phyloP scores from a whole-genome alignment of 805 yeast species.

The Starmera quercuum region DNA sequence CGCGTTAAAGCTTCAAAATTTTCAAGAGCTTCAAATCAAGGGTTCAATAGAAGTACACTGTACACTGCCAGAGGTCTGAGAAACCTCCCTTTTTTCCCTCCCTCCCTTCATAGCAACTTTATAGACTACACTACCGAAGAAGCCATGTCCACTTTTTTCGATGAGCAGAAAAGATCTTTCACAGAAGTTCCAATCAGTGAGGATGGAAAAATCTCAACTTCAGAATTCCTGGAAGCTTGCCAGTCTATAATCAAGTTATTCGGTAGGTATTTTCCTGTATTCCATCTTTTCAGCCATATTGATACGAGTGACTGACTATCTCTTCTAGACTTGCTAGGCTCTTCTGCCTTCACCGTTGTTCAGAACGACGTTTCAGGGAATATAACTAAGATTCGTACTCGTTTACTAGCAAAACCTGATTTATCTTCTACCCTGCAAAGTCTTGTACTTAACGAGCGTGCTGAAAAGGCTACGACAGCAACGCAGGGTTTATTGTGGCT shows the following conservation, averaged over 20 bases:
- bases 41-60: no score
- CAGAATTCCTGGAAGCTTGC: constrained; percentile 74
- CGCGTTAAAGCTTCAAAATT: not conserved
- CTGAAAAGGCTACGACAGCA: constrained; percentile 59
- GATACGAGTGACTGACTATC: constrained; percentile 1
- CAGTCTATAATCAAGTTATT: constrained; percentile 78
- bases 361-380: constrained; percentile 87
- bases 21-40: no score
- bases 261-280: constrained; percentile 30
- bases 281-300: not conserved
- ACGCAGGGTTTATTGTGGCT: constrained; percentile 91
- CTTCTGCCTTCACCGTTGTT: constrained; percentile 78
- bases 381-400: constrained; percentile 63
- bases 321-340: constrained; percentile 59
- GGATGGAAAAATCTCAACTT: constrained; percentile 60
- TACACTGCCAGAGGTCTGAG: no score
- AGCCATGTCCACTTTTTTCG: constrained; percentile 73
- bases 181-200: constrained; percentile 59
- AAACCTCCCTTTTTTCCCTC: no score
- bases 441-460: constrained; percentile 64
- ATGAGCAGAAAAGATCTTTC: constrained; percentile 66
- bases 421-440: constrained; percentile 66
- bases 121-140: no score
- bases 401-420: constrained; percentile 58
- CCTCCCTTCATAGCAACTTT: no score